These are phyloP conservation scores for Fusarium transvaalense DNA, from an alignment of 2,329 filamentous ascomycete genomes.

Conservation along the genomic window DNA sequence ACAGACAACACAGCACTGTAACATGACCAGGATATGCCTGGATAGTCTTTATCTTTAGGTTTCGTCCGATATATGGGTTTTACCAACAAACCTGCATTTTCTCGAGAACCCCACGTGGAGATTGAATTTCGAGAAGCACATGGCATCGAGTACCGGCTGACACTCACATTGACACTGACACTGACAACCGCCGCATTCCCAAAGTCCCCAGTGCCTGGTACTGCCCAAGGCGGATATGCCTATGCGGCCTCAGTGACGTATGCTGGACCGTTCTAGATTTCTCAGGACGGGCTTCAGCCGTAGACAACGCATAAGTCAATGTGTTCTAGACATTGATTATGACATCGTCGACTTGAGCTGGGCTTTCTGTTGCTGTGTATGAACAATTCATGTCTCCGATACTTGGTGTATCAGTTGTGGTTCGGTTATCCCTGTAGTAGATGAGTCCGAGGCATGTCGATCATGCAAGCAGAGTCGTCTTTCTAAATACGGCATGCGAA, in stretches of 20 bases:
- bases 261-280: slow-evolving; percentile 47
- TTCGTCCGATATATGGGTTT: slow-evolving; percentile 16
- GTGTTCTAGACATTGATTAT: slow-evolving; percentile 21
- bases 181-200: slow-evolving; percentile 10
- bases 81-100: slow-evolving; percentile 19
- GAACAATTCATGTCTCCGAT: neutral
- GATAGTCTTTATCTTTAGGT: neutral
- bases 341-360: slow-evolving; percentile 30
- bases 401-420: slow-evolving; percentile 14
- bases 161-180: no score
- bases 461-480: slow-evolving; percentile 28
- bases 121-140: slow-evolving; percentile 9
- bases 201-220: slow-evolving; percentile 16
- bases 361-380: neutral
- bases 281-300: slow-evolving; percentile 34
- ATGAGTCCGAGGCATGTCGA: slow-evolving; percentile 32
- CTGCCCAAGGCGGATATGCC: slow-evolving; percentile 10
- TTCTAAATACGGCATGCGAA: slow-evolving; percentile 10
- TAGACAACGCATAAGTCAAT: slow-evolving; percentile 35
- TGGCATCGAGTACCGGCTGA: slow-evolving; percentile 1
- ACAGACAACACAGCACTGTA: slow-evolving; percentile 19
- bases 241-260: slow-evolving; percentile 45
- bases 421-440: slow-evolving; percentile 30
- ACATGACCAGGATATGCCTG: slow-evolving; percentile 17
- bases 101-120: slow-evolving; percentile 20